Base-by-base conservation (phyloP, 2,329 filamentous ascomycete genomes). In the Esteya vermicola region DNA sequence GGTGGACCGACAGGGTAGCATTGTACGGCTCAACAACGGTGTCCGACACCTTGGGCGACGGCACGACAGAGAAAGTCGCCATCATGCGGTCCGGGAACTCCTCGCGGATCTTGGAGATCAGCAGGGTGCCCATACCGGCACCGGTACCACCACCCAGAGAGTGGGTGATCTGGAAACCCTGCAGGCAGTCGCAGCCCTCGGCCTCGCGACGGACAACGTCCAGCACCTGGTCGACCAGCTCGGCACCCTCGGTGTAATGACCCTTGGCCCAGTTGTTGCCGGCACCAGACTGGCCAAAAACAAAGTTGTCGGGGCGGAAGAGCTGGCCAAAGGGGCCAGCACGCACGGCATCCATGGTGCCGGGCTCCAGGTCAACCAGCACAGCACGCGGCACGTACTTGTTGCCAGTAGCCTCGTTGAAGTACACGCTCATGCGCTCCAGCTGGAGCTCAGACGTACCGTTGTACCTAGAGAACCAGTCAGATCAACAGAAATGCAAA, bases 191-290 rank as follows among this genome's bases (percentile, higher is more conserved):
- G 62, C 91, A 96, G 64, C 84, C 85, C 72, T 98, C 91, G 53
- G 91, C 89, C 76, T 98, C 91, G 58, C 91, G 89, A 62, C 91
- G 91, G 61, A 98, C 89, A 52, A 98, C 91, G 62, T 96, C 91
- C 54, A 98, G 79, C 54, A 98, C 91, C 60, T 95, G 77, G 73
- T 98, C 91, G 54, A 98, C 91, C 49, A 96, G 78, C 73, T 98
- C 91, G 54, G 91, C 91, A 78, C 91, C 91, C 74, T 98, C 91
- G 51, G 91, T 98, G 78, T 98, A 98, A 67, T 98, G 91, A 71
- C 91, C 91, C 81, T 96, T 98, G 67, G 91, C 91, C 91, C 91
- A 98, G 81, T 96, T 96, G 85, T 98, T 98, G 70, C 91, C 91
- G 64, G 91, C 91, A 77, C 91, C 89, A 57, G 91, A 96, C 74